Evolutionary conservation across 192 early-diverging fungal species (phyloP).

Genomic region (Dispira parvispora): DNA sequence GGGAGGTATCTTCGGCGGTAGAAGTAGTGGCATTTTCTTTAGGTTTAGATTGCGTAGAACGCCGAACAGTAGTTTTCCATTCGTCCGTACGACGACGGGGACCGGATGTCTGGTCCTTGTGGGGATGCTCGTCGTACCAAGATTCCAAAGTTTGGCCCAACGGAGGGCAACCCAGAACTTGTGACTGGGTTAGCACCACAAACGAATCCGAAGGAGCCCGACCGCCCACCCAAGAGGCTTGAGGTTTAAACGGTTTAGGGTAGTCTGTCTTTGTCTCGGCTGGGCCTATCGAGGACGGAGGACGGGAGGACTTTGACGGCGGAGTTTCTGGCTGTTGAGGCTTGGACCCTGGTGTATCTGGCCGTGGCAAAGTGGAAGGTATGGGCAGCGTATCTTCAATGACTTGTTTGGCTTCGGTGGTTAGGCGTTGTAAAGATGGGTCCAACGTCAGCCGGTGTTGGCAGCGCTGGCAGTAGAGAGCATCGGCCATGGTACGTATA

Average conservation of each 20-base stretch:
- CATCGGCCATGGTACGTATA: no score
- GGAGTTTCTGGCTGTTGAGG: background rate
- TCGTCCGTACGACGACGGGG: no score
- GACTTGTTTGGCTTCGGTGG: conserved; percentile 29
- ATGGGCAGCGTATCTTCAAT: conserved; percentile 24
- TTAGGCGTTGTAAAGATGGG: conserved; percentile 38
- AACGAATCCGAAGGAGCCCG: conserved; percentile 34
- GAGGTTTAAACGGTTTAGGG: background rate
- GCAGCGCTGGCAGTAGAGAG: conserved; percentile 37
- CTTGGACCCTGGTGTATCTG: background rate
- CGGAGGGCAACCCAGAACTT: conserved; percentile 16
- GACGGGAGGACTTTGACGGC: conserved; percentile 8
- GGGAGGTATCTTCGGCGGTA: background rate
- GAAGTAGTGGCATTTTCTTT: no score
- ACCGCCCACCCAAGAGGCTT: conserved; percentile 9
- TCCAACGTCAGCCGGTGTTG: conserved; percentile 42
- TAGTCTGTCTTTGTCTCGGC: conserved; percentile 9
- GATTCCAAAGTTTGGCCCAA: conserved; percentile 3
- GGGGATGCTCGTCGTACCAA: background rate
- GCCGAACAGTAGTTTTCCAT: no score
- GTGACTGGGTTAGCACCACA: conserved; percentile 36
- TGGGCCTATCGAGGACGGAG: conserved; percentile 9
- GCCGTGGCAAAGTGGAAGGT: background rate
- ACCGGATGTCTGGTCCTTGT: background rate
- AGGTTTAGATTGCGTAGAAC: background rate